A percentile compares a stretch with the other conserved stretches of the same genome.
Conservation (phyloP, 192 early-diverging fungal species). For the Piromyces finnis region DNA sequence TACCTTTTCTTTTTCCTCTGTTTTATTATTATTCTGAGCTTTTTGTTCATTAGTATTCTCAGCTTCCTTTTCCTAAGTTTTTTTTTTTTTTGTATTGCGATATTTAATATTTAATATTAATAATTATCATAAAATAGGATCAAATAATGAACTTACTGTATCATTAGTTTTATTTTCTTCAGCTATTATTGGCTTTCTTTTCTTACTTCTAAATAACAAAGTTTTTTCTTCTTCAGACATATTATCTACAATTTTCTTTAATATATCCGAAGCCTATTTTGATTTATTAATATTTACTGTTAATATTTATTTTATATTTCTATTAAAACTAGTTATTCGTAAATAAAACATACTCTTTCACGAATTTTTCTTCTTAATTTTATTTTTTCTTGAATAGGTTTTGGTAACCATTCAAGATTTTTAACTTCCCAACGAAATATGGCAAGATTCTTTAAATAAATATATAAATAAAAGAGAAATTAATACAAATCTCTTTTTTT, state of each 20-base stretch:
- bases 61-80: neutral
- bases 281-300: too few species aligned
- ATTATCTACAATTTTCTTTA: neutral
- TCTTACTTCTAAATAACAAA: neutral
- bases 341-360: neutral
- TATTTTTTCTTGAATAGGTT: neutral
- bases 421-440: neutral
- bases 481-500: too few species aligned
- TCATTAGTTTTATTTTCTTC: neutral
- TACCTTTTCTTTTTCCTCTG: neutral
- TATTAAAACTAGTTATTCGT: too few species aligned
- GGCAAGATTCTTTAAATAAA: neutral
- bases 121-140: too few species aligned
- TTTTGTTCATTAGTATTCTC: neutral
- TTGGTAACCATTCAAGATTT: neutral
- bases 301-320: too few species aligned
- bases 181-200: neutral
- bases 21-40: neutral
- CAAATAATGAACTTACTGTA: too few species aligned
- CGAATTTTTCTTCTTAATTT: neutral
- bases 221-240: neutral
- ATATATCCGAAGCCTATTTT: neutral
- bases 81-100: too few species aligned
- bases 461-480: too few species aligned
- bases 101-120: too few species aligned